Evolutionary conservation across 345 rosid species (phyloP).

Genomic region (Camelina laxa): DNA sequence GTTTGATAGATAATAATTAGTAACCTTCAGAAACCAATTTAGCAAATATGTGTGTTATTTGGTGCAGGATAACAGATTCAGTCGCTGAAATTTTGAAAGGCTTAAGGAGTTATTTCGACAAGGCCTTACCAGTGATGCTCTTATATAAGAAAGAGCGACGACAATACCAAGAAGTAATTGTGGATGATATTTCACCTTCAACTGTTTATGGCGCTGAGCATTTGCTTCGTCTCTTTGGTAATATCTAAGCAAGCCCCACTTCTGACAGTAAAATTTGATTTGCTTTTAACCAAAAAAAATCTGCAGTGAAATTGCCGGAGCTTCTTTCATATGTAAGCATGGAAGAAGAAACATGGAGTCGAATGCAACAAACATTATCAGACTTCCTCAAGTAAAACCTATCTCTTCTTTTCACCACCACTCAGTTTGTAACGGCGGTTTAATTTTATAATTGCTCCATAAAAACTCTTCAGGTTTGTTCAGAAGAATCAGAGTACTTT

Average conservation of each 20-base stretch:
- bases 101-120: slow-evolving; percentile 79
- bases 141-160: slow-evolving; percentile 84
- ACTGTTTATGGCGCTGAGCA: slow-evolving; percentile 82
- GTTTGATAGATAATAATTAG: not conserved
- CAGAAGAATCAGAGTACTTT: slow-evolving; percentile 89
- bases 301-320: slow-evolving; percentile 94
- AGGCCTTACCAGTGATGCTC: slow-evolving; percentile 81
- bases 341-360: slow-evolving; percentile 82
- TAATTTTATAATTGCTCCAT: slow-evolving; percentile 2
- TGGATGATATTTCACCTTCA: slow-evolving; percentile 66
- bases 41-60: slow-evolving; percentile 14
- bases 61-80: slow-evolving; percentile 64
- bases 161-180: slow-evolving; percentile 62
- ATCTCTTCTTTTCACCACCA: slow-evolving; percentile 8
- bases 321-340: slow-evolving; percentile 80
- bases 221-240: slow-evolving; percentile 83
- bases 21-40: not conserved
- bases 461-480: slow-evolving; percentile 59
- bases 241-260: not conserved
- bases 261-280: not conserved
- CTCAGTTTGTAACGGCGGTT: too few relatives aligned
- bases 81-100: slow-evolving; percentile 77
- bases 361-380: slow-evolving; percentile 78
- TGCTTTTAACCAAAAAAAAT: not conserved
- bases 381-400: slow-evolving; percentile 80